These are phyloP conservation scores for Vicia villosa DNA, from an alignment of 306 rosid species.

Conservation along the genomic window DNA sequence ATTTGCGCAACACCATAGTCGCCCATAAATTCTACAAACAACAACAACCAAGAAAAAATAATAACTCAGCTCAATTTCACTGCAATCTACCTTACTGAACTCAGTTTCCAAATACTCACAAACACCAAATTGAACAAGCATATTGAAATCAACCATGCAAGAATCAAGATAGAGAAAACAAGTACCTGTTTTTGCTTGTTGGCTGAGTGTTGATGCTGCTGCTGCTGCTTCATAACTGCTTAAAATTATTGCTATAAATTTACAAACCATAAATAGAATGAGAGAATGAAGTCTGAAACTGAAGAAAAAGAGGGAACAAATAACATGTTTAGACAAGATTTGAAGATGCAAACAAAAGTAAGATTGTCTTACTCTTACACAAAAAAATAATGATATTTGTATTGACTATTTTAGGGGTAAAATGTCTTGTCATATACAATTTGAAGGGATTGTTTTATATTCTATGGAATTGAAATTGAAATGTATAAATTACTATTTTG, in stretches of 20 bases:
- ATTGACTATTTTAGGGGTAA: too few relatives aligned
- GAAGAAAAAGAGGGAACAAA: not conserved
- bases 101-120: slow-evolving; percentile 39
- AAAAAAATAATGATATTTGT: too few relatives aligned
- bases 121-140: slow-evolving; percentile 11
- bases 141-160: slow-evolving; percentile 12
- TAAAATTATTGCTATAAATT: slow-evolving; percentile 2
- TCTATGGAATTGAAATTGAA: not conserved
- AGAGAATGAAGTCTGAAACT: slow-evolving; percentile 18
- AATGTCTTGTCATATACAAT: not conserved
- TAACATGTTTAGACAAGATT: not conserved
- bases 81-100: slow-evolving; percentile 48
- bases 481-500: not conserved
- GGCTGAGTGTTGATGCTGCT: slow-evolving; percentile 43
- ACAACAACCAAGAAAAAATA: slow-evolving; percentile 50
- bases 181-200: slow-evolving; percentile 59
- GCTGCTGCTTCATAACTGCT: slow-evolving; percentile 50
- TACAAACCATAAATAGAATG: slow-evolving; percentile 6
- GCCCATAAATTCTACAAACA: slow-evolving; percentile 80
- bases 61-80: slow-evolving; percentile 54
- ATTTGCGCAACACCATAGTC: slow-evolving; percentile 70
- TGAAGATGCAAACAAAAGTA: not conserved
- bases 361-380: not conserved
- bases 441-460: not conserved
- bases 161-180: not conserved